Base-by-base conservation (phyloP, 164 flowering plant species). In the Platanus orientalis region DNA sequence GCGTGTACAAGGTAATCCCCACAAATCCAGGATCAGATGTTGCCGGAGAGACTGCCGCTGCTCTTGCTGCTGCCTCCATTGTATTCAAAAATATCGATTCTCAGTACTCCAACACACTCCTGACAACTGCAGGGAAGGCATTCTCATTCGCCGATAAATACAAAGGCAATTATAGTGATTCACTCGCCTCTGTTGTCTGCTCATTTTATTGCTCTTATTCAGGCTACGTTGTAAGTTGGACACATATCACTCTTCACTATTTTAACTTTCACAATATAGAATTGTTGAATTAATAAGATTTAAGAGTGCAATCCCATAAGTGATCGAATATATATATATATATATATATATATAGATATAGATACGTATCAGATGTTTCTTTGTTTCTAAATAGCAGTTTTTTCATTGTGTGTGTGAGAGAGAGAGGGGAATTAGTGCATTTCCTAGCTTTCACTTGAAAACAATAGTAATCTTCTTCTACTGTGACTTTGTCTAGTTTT, bases 31-130 rank as follows among this genome's bases (percentile, higher is more conserved):
- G 76, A n/a, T 62, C 81, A 9, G 81, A 78, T 11, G 78, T 78
- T 1, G 75, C 81, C 16, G 81, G 61, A 13, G 81, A 77, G 54
- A 78, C 75, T 0, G 81, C 81, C 16, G 81, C 81, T 26, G 81
- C 81, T 25, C 60, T 78, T n/a, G 81, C 81, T 11, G 68, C 80
- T 42, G 70, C 80, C 24, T 77, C 78, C 25, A 6, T 74, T 30
- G 75, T 74, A 14, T 78, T 74, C 71, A 55, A 48, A 28, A 36
- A 7, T 0, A 7, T 24, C 11, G 69, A 74, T 52, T 25, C 21
- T 24, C 14, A 65, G 2, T 70, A 74, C 51, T 66, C 77, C 17
- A 63, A 40, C 26, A 16, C 21, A 6, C 77, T 74, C 7, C 23
- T 58, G n/a, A 40, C 16, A 24, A 32, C 56, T 24, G 64, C 55